Evolutionary conservation across 2,329 filamentous ascomycete species (phyloP).

Genomic region (Neocatenulostroma microsporum): DNA sequence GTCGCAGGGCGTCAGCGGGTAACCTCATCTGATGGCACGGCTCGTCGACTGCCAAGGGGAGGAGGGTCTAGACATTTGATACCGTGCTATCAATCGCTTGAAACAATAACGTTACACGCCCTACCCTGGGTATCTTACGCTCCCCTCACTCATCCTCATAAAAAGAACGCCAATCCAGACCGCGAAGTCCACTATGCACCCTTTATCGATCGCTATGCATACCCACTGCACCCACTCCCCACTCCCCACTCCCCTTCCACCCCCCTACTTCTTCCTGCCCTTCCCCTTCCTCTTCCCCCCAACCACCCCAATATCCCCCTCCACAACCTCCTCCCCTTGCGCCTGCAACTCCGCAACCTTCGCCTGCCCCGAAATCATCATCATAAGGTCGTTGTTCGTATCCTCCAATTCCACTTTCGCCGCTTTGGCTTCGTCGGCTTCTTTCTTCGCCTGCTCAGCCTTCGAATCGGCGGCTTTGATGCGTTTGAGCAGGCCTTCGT

Average conservation of each 20-base stretch:
- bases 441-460: constrained; percentile 48
- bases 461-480: constrained; percentile 64
- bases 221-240: no score
- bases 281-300: constrained; percentile 47
- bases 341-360: constrained; percentile 60
- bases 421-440: constrained; percentile 30
- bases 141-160: background rate
- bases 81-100: no score
- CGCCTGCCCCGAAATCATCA: constrained; percentile 79
- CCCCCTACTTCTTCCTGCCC: constrained; percentile 33
- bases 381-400: constrained; percentile 76
- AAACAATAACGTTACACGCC: no score
- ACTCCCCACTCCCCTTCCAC: constrained; percentile 64
- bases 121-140: constrained; percentile 3
- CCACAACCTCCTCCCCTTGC: constrained; percentile 63
- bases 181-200: background rate
- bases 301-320: constrained; percentile 50
- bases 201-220: no score
- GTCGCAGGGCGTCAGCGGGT: no score
- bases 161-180: background rate
- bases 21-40: no score
- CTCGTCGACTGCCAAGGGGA: no score
- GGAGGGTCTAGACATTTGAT: no score
- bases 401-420: constrained; percentile 69
- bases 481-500: constrained; percentile 70